Evolutionary conservation across 129 eudicot genomes (phyloP), one percentile per base, ranked within the genome.

Genomic region (Calendula officinalis): DNA sequence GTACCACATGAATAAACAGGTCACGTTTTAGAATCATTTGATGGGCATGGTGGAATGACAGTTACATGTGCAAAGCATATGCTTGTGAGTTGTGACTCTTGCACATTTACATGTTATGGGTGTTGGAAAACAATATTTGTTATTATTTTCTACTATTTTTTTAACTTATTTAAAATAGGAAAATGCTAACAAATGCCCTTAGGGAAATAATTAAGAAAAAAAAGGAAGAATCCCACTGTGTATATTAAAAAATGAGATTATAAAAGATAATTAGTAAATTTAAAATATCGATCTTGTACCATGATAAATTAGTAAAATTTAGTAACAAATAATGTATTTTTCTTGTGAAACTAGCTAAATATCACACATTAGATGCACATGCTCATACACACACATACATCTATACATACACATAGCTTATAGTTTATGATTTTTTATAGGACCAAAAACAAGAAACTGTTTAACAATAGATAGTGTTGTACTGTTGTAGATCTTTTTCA

Each of bases 31-130:
- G 60, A 63, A 64, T 48, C 71, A 63, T 63, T 50, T 39, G 40
- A 56, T 56, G 47, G 53, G 49, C 52, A 64, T 47, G 60, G 14
- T 73, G 60, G 72, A 65, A 27, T 64, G 45, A 50, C 67, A 46
- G 52, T 65, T 67, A 56, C 72, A 73, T 73, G 78, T 46, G 66
- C 66, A 64, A 45, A 63, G 63, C 50, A 54, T 72, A 61, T 65
- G 56, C 64, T 54, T 51, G 45, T 51, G 69, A 42, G 57, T 54
- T 51, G 45, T 51, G 69, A 42, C 56, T 54, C 57, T 42, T 54
- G 62, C 77, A 72, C 66, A 70, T 61, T 68, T 55, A 14, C 48
- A 68, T 68, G 66, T 56, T 68, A 68, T 42, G 55, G 33, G 6
- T 32, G 16, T 54, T 27, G 64, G 32, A 44, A 22, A 27, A 33